These are phyloP conservation scores for Aspergillus cavernicola DNA, from an alignment of 495 filamentous ascomycete species.

Conservation along the genomic window DNA sequence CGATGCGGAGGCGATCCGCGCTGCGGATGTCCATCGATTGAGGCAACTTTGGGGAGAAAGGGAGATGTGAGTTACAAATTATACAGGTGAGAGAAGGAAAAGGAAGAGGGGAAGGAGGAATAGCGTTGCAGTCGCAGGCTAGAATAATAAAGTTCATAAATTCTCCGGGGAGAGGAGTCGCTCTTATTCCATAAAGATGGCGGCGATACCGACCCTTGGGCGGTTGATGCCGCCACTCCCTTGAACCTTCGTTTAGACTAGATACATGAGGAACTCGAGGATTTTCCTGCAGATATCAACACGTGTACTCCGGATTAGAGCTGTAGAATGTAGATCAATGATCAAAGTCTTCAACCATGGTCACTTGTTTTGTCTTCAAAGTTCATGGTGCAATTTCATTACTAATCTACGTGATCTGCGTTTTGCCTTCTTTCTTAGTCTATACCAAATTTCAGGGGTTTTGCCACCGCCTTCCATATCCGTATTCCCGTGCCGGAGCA, in stretches of 20 bases:
- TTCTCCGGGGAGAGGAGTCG: not conserved
- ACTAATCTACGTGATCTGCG: slow-evolving; percentile 4
- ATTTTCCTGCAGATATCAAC: not conserved
- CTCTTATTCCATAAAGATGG: not conserved
- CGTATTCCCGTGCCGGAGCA: not conserved
- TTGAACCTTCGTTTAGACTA: too few species aligned
- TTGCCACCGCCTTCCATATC: slow-evolving; percentile 17
- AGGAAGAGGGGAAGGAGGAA: slow-evolving; percentile 1
- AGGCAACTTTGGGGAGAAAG: not conserved
- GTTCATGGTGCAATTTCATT: not conserved
- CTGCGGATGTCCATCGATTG: slow-evolving; percentile 26
- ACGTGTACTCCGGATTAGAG: too few species aligned
- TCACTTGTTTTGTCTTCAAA: too few species aligned
- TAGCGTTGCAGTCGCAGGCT: not conserved
- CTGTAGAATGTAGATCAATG: too few species aligned
- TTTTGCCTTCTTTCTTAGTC: not conserved
- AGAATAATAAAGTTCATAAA: not conserved
- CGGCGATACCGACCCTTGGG: slow-evolving; percentile 1
- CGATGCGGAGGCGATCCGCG: slow-evolving; percentile 16
- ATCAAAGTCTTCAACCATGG: too few species aligned
- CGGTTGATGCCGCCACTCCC: not conserved
- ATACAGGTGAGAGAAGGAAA: too few species aligned
- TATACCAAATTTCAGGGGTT: slow-evolving; percentile 9
- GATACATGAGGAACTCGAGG: not conserved
- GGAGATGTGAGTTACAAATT: too few species aligned